These are phyloP conservation scores for Podospora pseudocomata DNA, from an alignment of 495 filamentous ascomycete species.

Conservation along the genomic window DNA sequence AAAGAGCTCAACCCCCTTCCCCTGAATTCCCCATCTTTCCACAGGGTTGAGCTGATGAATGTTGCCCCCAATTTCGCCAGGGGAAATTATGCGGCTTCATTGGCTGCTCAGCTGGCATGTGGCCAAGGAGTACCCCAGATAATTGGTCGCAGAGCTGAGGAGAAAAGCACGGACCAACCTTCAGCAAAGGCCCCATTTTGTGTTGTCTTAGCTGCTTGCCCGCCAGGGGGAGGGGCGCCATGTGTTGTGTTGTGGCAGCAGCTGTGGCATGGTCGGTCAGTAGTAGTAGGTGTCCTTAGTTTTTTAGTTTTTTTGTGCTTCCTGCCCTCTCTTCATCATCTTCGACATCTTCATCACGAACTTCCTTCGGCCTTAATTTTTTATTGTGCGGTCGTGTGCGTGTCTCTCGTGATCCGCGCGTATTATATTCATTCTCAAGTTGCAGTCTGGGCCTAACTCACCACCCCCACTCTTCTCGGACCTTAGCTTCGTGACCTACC, in stretches of 20 bases:
- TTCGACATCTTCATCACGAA: not conserved
- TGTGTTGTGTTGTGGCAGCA: not conserved
- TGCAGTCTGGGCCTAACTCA: not conserved
- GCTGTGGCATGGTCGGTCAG: slow-evolving; percentile 2
- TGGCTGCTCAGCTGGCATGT: slow-evolving; percentile 20
- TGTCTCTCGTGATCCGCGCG: slow-evolving; percentile 14
- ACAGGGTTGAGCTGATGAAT: slow-evolving; percentile 9
- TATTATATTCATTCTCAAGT: slow-evolving; percentile 3
- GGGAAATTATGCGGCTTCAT: slow-evolving; percentile 24
- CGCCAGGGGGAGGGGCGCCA: no score
- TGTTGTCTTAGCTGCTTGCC: no score
- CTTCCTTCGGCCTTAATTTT: not conserved
- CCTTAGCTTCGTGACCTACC: not conserved
- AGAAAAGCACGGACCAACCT: slow-evolving; percentile 14
- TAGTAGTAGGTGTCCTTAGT: slow-evolving; percentile 18
- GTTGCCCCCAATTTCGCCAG: slow-evolving; percentile 32
- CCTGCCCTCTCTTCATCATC: slow-evolving; percentile 1
- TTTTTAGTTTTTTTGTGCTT: not conserved
- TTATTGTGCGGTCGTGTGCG: not conserved
- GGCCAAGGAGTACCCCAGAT: slow-evolving; percentile 11
- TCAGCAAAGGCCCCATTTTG: not conserved
- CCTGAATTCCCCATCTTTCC: slow-evolving; percentile 3
- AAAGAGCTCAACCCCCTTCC: not conserved
- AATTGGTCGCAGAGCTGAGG: slow-evolving; percentile 2
- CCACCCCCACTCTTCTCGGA: not conserved